Evolutionary conservation across 306 rosid genomes (phyloP), one percentile per base, ranked within the genome.

Genomic region (Casuarina cunninghamiana): DNA sequence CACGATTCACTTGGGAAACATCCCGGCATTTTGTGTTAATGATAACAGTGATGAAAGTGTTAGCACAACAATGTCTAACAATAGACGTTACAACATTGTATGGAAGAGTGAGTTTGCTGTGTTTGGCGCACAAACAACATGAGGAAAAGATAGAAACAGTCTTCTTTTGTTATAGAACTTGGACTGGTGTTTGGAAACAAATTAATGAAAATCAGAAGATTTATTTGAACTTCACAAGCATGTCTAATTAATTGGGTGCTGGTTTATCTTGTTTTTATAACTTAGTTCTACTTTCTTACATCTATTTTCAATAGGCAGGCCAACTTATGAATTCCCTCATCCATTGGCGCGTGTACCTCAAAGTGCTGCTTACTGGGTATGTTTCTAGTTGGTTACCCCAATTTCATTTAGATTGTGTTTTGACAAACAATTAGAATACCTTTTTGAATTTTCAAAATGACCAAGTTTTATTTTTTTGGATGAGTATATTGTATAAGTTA

Each of bases 331-430:
- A 77, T 95, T 95, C 82, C 93, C 97, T 62, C 99, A 95, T 72
- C 99, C 99, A 69, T 86, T 93, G 72, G 99, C 97, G 71, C 97
- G 96, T 62, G 99, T 95, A 75, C 89, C 97, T 80, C 96, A 85
- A 83, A 90, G 91, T 80, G 93, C 97, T 74, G 97, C 97, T 73
- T 88, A 95, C 79, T 93, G 99, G 99, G 99, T 95, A 89, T 73
- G 90, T 71, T 54, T 75, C 75, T 68, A 16, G 48, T 73, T 77
- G 78, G 57, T 43, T 73, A 54, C 63, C 39, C n/a, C 62, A 61
- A 73, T 78, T 3, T 55, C 68, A 38, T 66, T 62, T 75, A 9
- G 15, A 13, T 10, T 26, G 65, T 58, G 65, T 58, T 26, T 58
- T 10, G 65, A 53, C 5, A 11, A 53, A 17, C 2, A 16, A 48